These are phyloP conservation scores for Lunasporangiospora selenospora DNA, from an alignment of 192 early-diverging fungal species.

Conservation along the genomic window DNA sequence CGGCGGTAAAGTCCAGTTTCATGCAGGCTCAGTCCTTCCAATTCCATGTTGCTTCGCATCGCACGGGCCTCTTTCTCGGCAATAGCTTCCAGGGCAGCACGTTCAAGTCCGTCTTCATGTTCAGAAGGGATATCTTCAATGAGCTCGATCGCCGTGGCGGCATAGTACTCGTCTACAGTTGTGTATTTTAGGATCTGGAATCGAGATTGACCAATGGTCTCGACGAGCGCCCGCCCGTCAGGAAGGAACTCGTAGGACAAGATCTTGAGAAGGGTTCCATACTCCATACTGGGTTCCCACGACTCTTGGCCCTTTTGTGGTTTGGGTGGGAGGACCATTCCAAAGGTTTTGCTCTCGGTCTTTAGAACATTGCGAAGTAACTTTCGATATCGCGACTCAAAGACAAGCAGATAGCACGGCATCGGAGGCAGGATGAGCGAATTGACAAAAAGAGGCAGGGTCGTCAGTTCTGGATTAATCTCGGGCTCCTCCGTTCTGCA, in stretches of 20 bases:
- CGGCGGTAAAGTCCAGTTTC: too few relatives aligned
- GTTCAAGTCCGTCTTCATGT: constrained; percentile 45
- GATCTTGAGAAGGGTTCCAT: constrained; percentile 61
- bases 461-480: constrained; percentile 30
- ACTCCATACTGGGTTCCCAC: constrained; percentile 45
- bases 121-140: constrained; percentile 54
- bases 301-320: not conserved
- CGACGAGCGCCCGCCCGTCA: constrained; percentile 60
- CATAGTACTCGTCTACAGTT: constrained; percentile 55
- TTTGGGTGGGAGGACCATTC: constrained; percentile 53
- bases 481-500: constrained; percentile 41
- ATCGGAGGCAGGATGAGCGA: constrained; percentile 63
- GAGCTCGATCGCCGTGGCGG: constrained; percentile 51
- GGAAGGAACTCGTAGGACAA: constrained; percentile 46
- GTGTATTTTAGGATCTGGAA: constrained; percentile 48
- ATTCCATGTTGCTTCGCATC: not conserved
- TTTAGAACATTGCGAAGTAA: constrained; percentile 61
- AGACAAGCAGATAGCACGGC: constrained; percentile 66
- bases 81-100: constrained; percentile 7
- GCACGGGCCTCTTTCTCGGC: not conserved
- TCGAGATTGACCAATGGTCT: constrained; percentile 55
- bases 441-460: constrained; percentile 66
- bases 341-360: constrained; percentile 54
- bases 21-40: too few relatives aligned
- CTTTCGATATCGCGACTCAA: constrained; percentile 68